Percentiles rank a stretch among this genome's conserved stretches.
Evolutionary conservation across 495 filamentous ascomycete species (phyloP).

Genomic region (Staphylotrichum longicolle): DNA sequence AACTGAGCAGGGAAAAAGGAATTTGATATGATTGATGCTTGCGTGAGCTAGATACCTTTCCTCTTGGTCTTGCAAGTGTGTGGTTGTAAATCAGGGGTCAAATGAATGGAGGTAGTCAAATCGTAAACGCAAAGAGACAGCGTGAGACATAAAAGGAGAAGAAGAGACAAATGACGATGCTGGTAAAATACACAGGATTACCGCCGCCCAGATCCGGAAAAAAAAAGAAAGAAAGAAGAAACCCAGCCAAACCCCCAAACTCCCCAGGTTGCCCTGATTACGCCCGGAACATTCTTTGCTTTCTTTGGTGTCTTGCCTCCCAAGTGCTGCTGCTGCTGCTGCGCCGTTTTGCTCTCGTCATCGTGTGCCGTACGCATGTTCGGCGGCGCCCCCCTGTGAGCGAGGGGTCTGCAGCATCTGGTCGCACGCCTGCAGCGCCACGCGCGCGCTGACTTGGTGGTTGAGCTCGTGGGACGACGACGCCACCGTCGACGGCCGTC

Average conservation of each 20-base stretch:
- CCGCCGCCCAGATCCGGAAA: neutral
- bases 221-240: neutral
- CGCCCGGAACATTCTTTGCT: too few species aligned
- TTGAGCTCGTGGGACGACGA: slow-evolving; percentile 24
- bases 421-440: slow-evolving; percentile 45
- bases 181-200: slow-evolving; percentile 11
- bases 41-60: neutral
- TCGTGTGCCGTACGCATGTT: slow-evolving; percentile 13
- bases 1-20: neutral
- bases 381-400: slow-evolving; percentile 14
- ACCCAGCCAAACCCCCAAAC: neutral
- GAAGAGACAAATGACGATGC: slow-evolving; percentile 4
- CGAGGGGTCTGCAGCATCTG: slow-evolving; percentile 34
- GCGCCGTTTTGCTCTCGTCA: neutral
- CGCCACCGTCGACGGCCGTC: slow-evolving; percentile 12
- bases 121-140: too few species aligned
- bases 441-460: slow-evolving; percentile 39
- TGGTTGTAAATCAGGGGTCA: neutral
- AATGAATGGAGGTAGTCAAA: neutral
- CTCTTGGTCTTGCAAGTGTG: neutral
- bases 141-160: neutral
- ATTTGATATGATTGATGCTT: neutral
- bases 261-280: slow-evolving; percentile 12
- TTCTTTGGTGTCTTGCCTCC: too few species aligned
- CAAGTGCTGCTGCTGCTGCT: neutral